Evolutionary conservation across 495 filamentous ascomycete species (phyloP), one percentile per base, ranked within the genome.

Genomic region (Penicillium riverlandense): DNA sequence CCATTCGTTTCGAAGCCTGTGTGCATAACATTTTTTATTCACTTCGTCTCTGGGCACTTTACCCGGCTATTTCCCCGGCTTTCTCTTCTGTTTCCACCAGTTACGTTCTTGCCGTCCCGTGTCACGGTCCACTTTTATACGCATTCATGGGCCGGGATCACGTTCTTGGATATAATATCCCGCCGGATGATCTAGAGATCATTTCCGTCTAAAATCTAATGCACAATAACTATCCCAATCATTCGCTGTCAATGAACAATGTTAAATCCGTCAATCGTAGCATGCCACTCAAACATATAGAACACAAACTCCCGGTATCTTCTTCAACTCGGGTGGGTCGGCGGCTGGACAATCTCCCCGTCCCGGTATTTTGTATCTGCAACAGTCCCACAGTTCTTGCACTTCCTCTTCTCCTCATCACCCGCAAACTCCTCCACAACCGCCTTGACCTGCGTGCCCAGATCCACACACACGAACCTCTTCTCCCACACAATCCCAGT

Each of bases 371-470:
- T 63, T 12, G 62, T 50, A 48, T 82, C 69, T 15, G 88, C 90
- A 43, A 95, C 49, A 42, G 68, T 72, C 11, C 90, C 91, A 60
- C 92, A 98, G 11, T 70, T 74, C 53, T 75, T 74, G 67, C 92
- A 98, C 48, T 68, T 85, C 64, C 94, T 77, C 64, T 75, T 79
- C 52, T 79, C 77, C 47, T 83, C 77, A 54, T 81, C 80, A 3
- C 65, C 77, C 54, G 79, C 85, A 60, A 96, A 96, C 37, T 67
- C 75, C 58, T 95, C 81, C 29, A 98, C 91, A 6, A 91, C 94
- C 44, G 76, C 82, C 74, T 96, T 98, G 45, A 98, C 90, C 75
- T 98, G 92, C 35, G 88, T 95, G n/a, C 92, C 92, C 40, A 98
- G 63, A 65, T 98, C 85, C 36, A 84, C 89, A 56, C 89, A 95